Base-by-base conservation (phyloP, 2,329 filamentous ascomycete species). In the Pseudogymnoascus sp. region DNA sequence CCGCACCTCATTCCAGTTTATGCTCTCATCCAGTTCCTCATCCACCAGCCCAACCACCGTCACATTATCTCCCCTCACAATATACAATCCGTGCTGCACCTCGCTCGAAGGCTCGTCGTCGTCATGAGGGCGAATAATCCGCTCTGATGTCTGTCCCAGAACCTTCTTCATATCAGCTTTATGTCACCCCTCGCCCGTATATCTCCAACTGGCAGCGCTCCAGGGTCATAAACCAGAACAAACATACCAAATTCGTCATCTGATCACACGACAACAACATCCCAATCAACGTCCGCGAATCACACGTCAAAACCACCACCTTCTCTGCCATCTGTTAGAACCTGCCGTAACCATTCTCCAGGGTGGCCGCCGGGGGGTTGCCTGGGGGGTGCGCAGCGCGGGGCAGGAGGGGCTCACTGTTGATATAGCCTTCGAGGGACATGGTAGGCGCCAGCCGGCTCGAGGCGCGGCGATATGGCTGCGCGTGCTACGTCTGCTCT, bases 11-110 rank as follows among this genome's bases (percentile, higher is more conserved):
- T 83, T 81, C 94, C 94, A 99, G 77, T 97, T 88, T 72, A 99
- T 97, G 69, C 88, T 92, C 39, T 81, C 83, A 76, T 99, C 94
- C 63, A 97, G 79, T 68, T 89, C 83, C 75, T 96, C 92, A 74
- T 99, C 92, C 33, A 99, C 87, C 63, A 95, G 79, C 2, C 94
- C 94, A 63, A 94, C 90, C 13, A 95, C 82, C 65, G 92, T 92
- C 58, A 99, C 93, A 71, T 95, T 97, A 74, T 99, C 94, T 60
- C 94, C 94, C 64, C 94, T 84, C 63, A 99, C 90, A 63, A 99
- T 82, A 74, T 97, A 97, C 5, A 97, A 78, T 1, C 94, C 94
- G 65, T 97, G 85, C 4, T 89, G 86, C 15, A 94, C 87, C 72
- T 94, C 86, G 63, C 87, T 84, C 44, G 89, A 95, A 0, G 88